A percentile compares a stretch with the other conserved stretches of the same genome.
Conservation (phyloP, 768 basidiomycete genomes). For the Lactarius quietus region DNA sequence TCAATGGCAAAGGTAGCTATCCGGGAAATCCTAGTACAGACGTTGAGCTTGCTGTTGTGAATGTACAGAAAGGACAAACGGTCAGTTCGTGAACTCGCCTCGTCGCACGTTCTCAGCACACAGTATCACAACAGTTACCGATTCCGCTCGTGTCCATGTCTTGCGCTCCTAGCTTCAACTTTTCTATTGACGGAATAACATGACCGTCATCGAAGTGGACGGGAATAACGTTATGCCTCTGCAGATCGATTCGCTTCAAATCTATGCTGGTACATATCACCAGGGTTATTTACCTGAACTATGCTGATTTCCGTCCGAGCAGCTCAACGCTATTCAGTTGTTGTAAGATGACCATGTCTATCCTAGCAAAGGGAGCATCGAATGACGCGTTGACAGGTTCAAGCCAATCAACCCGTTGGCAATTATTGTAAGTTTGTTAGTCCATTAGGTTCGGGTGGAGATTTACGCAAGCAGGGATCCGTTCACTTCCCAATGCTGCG, state of each 20-base stretch:
- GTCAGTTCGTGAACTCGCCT: not conserved
- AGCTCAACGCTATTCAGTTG: constrained; percentile 11
- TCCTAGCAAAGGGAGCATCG: not conserved
- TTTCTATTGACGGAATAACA: constrained; percentile 17
- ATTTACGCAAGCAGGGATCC: not conserved
- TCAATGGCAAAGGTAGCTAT: constrained; percentile 17
- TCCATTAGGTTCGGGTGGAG: not conserved
- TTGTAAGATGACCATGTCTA: not conserved
- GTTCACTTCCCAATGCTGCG: not conserved
- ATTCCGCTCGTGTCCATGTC: not conserved
- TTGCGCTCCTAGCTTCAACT: constrained; percentile 6
- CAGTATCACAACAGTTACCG: not conserved
- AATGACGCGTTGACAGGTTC: not conserved
- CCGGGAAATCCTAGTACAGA: constrained; percentile 4
- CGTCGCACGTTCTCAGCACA: not conserved
- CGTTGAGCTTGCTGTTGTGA: constrained; percentile 14
- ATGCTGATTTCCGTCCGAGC: not conserved
- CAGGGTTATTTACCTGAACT: not conserved
- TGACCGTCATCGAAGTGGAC: constrained; percentile 26
- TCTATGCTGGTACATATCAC: constrained; percentile 1
- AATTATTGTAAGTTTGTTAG: not conserved
- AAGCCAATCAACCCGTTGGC: not conserved
- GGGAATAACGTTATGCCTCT: constrained; percentile 12
- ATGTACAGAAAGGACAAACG: constrained; percentile 13
- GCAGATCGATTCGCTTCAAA: constrained; percentile 7